phyloP scores from a whole-genome alignment of 768 basidiomycete genomes.

The Trametes coccinea region DNA sequence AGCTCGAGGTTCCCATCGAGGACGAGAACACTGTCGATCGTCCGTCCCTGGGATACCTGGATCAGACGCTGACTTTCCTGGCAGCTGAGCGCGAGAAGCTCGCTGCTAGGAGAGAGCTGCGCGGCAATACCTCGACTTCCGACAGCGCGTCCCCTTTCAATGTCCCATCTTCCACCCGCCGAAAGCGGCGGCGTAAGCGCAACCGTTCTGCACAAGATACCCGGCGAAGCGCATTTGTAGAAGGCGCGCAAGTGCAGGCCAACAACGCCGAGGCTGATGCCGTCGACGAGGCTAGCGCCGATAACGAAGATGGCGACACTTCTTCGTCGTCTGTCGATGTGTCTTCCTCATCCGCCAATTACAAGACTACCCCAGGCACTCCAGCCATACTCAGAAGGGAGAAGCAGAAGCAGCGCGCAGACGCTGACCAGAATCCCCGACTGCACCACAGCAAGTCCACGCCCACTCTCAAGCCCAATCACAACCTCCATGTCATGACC shows the following conservation, averaged over 20 bases:
- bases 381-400: constrained; percentile 25
- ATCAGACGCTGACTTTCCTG: constrained; percentile 73
- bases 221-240: constrained; percentile 6
- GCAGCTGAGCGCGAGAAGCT: constrained; percentile 67
- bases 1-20: constrained; percentile 27
- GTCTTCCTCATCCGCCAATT: constrained; percentile 30
- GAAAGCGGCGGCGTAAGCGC: constrained; percentile 37
- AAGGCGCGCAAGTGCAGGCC: constrained; percentile 16
- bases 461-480: constrained; percentile 36
- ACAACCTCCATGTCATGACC: constrained; percentile 41
- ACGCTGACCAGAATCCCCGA: constrained; percentile 27
- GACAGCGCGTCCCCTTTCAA: constrained; percentile 43
- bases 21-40: constrained; percentile 38
- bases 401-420: constrained; percentile 21
- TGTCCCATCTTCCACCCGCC: constrained; percentile 36
- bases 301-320: constrained; percentile 27
- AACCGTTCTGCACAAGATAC: constrained; percentile 26
- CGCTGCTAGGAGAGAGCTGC: constrained; percentile 40
- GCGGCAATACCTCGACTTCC: constrained; percentile 31
- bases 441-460: constrained; percentile 50
- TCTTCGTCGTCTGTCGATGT: constrained; percentile 31
- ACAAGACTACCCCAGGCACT: constrained; percentile 32
- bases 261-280: constrained; percentile 19
- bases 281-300: constrained; percentile 20
- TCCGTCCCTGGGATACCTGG: constrained; percentile 73